Evolutionary conservation across 1,284 basidiomycete genomes (phyloP).

Genomic region (Veloboletus limbatus): DNA sequence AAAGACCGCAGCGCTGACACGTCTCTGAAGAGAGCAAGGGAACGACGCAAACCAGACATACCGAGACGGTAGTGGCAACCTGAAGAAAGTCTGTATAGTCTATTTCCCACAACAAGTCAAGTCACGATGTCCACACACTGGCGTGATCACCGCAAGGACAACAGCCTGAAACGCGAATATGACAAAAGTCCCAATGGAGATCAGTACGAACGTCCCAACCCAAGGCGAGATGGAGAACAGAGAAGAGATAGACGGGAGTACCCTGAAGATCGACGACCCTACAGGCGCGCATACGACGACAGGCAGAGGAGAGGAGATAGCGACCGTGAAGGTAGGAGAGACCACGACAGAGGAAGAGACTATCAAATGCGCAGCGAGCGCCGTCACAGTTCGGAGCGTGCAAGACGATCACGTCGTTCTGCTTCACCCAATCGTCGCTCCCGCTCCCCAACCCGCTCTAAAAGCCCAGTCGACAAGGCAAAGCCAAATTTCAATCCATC

Average conservation of each 20-base stretch:
- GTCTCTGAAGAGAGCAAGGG: constrained; percentile 12
- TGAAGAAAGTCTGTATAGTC: background rate
- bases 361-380: constrained; percentile 36
- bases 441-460: constrained; percentile 35
- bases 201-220: constrained; percentile 3
- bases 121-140: constrained; percentile 16
- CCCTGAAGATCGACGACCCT: constrained; percentile 16
- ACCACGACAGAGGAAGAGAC: constrained; percentile 41
- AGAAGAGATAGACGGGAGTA: constrained; percentile 31
- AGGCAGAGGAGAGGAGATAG: constrained; percentile 33
- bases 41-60: constrained; percentile 17
- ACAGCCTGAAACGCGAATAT: constrained; percentile 12
- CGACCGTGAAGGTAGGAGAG: constrained; percentile 20
- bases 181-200: constrained; percentile 7
- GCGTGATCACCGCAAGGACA: constrained; percentile 17
- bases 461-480: constrained; percentile 50
- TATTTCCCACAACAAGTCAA: background rate
- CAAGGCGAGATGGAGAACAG: constrained; percentile 40
- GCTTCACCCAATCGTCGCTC: constrained; percentile 47
- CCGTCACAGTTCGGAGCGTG: constrained; percentile 29
- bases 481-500: constrained; percentile 89
- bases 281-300: constrained; percentile 18
- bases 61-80: too few relatives aligned
- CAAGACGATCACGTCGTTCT: constrained; percentile 50
- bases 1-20: constrained; percentile 4